Base-by-base conservation (phyloP, 768 basidiomycete genomes). In the Rossbeevera mucosa region DNA sequence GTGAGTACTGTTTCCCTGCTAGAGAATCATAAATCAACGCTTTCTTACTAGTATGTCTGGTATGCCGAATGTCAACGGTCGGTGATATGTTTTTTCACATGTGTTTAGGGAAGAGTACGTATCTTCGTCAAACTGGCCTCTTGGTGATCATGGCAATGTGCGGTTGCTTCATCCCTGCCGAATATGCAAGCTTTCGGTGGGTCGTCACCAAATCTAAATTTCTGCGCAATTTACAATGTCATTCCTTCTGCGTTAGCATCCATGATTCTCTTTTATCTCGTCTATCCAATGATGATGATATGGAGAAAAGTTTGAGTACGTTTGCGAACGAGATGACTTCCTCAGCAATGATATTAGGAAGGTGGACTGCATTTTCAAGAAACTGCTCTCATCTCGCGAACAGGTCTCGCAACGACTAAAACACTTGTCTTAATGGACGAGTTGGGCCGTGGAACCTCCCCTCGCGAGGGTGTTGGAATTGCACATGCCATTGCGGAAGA, bases 281-380 rank as follows among this genome's bases (percentile, higher is more conserved):
- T 2, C 74, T 99, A 16, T 95, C 92, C 1, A 97, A 98, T 59
- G 94, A 98, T 57, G 94, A 97, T 62, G 86, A 92, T 59, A 79
- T 94, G 64, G 92, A 95, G 68, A 87, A 83, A 63, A 88, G 80
- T 41, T 68, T 98, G 22, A 96, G 94, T 58, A 97, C 96, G 0
- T 99, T 99, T 70, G 92, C 93, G 1, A 86, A 82, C 57, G 95
- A 99, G 71, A 97, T 99, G 91, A 82, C 87, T 1, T 83, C 89
- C 2, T 85, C 85, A 22, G 88, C 92, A 1, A 93, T 94, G 89
- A 93, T 97, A 49, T 72, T 95, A 43, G 88, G 92, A 84, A 53
- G 48, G 67, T 41, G 7, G 31, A 18, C 4, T 16, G 4, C 22
- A 38, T 40, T 26, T 18, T 7, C 14, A 12, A 28, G 40, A 24